A percentile compares a stretch with the other conserved stretches of the same genome.
Conservation (phyloP, 257 asterid species). For the Gentiana straminea region DNA sequence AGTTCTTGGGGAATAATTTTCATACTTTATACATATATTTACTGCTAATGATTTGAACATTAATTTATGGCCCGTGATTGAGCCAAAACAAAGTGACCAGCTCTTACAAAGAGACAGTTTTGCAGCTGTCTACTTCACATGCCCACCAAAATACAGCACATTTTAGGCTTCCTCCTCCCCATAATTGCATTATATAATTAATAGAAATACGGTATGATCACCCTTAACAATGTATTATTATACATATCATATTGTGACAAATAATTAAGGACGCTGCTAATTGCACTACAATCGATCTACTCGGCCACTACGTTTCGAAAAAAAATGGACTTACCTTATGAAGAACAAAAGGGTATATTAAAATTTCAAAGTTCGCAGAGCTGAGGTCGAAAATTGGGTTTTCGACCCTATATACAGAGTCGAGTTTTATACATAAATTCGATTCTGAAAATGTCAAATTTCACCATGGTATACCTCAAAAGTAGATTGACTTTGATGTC, state of each 20-base stretch:
- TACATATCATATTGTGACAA: too few relatives aligned
- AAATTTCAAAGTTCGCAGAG: too few relatives aligned
- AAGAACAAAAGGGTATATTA: slow-evolving; percentile 17
- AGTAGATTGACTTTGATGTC: too few relatives aligned
- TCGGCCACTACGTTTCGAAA: slow-evolving; percentile 12
- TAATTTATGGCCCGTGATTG: slow-evolving; percentile 52
- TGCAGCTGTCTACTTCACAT: slow-evolving; percentile 70
- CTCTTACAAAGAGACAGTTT: slow-evolving; percentile 46
- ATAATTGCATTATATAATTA: slow-evolving; percentile 9
- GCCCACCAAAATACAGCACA: slow-evolving; percentile 30
- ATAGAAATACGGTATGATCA: too few relatives aligned
- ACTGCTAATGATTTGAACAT: slow-evolving; percentile 40
- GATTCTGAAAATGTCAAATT: too few relatives aligned
- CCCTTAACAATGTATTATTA: too few relatives aligned
- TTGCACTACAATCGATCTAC: too few relatives aligned
- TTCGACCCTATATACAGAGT: too few relatives aligned
- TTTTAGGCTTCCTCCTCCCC: slow-evolving; percentile 8
- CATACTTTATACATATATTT: background rate
- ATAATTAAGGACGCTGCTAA: too few relatives aligned
- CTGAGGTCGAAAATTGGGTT: too few relatives aligned
- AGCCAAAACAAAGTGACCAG: slow-evolving; percentile 46
- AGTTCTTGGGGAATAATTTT: background rate
- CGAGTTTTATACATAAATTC: too few relatives aligned
- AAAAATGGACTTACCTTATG: slow-evolving; percentile 11
- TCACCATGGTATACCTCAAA: too few relatives aligned